These are phyloP conservation scores for Microdochium bolleyi DNA, from an alignment of 2,329 filamentous ascomycete genomes.

Conservation along the genomic window DNA sequence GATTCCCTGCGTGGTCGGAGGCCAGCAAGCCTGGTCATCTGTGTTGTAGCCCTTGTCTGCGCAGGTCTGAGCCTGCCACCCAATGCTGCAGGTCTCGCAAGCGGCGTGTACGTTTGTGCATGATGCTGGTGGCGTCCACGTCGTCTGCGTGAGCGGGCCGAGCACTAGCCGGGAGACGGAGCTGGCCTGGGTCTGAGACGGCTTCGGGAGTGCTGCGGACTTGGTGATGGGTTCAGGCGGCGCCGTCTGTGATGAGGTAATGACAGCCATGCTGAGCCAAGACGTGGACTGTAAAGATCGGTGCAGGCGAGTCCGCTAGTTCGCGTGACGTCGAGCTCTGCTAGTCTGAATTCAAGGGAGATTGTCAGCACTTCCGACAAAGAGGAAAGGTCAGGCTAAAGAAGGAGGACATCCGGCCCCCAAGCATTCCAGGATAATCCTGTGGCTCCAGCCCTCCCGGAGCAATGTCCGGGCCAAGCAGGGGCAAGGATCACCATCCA, in stretches of 20 bases:
- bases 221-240: background rate
- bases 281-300: too few species aligned
- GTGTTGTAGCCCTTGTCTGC: background rate
- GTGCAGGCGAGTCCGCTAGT: too few species aligned
- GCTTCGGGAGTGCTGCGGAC: background rate
- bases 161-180: slow-evolving; percentile 18
- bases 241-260: background rate
- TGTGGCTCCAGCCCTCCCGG: too few species aligned
- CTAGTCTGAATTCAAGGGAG: too few species aligned
- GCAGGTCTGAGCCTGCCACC: slow-evolving; percentile 9
- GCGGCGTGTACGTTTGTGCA: slow-evolving; percentile 6
- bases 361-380: too few species aligned
- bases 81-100: slow-evolving; percentile 2
- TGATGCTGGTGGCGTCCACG: slow-evolving; percentile 6
- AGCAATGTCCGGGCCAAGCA: too few species aligned
- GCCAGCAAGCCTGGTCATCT: slow-evolving; percentile 9
- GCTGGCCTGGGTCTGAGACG: background rate
- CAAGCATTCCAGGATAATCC: too few species aligned
- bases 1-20: slow-evolving; percentile 3
- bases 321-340: too few species aligned
- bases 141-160: slow-evolving; percentile 23
- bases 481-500: too few species aligned
- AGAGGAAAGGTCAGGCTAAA: too few species aligned
- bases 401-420: too few species aligned
- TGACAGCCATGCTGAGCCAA: too few species aligned